Evolutionary conservation across 2,329 filamentous ascomycete species (phyloP).

Genomic region (Atkinsonella texensis): DNA sequence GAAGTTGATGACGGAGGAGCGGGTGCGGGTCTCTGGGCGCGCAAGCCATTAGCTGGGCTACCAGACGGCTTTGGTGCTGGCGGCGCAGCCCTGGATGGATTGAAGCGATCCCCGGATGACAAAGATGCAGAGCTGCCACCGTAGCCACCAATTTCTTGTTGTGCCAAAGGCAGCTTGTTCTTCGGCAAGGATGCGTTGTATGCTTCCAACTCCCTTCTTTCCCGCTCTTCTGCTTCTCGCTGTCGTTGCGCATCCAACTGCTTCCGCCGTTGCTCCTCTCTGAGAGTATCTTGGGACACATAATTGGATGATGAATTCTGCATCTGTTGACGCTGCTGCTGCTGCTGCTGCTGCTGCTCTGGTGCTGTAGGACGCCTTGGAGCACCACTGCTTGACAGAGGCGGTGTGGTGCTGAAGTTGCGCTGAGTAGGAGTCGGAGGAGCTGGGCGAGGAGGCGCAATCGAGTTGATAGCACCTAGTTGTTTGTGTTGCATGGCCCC

Average conservation of each 20-base stretch:
- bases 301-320: conserved; percentile 45
- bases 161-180: conserved; percentile 65
- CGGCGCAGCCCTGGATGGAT: conserved; percentile 76
- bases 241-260: conserved; percentile 47
- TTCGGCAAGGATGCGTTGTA: conserved; percentile 87
- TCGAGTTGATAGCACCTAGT: conserved; percentile 41
- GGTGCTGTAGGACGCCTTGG: conserved; percentile 28
- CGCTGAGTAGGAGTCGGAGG: conserved; percentile 32
- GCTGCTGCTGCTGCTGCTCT: conserved; percentile 37
- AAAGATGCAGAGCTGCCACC: conserved; percentile 29
- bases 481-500: conserved; percentile 47
- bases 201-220: conserved; percentile 65
- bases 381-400: conserved; percentile 24
- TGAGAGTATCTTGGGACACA: conserved; percentile 34
- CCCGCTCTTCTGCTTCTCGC: conserved; percentile 50
- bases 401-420: conserved; percentile 26
- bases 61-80: conserved; percentile 53
- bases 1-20: conserved; percentile 41
- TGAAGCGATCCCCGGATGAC: conserved; percentile 57
- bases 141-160: conserved; percentile 78
- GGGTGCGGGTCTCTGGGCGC: conserved; percentile 75
- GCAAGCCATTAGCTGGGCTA: conserved; percentile 42
- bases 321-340: conserved; percentile 43
- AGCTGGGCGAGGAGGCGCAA: conserved; percentile 58
- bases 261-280: conserved; percentile 49